Evolutionary conservation across 106 monocot genomes (phyloP).

Genomic region (Allium sativum): DNA sequence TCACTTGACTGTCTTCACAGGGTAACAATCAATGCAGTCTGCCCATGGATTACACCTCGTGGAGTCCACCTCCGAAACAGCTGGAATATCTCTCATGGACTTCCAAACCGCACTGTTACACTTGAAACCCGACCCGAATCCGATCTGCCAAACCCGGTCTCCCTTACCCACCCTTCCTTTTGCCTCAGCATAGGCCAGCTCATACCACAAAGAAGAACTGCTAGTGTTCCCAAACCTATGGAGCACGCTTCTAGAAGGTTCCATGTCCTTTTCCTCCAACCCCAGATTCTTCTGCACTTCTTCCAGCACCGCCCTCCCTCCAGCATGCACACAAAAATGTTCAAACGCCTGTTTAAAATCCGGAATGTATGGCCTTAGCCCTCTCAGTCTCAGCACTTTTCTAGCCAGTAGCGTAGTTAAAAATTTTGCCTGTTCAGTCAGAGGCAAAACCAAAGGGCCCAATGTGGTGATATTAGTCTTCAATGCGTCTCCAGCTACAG

Average conservation of each 20-base stretch:
- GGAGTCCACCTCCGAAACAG: neutral
- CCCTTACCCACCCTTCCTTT: slow-evolving; percentile 18
- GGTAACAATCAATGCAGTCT: slow-evolving; percentile 13
- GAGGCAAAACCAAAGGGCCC: slow-evolving; percentile 23
- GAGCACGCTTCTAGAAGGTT: slow-evolving; percentile 11
- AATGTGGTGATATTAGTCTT: slow-evolving; percentile 29
- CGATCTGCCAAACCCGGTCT: slow-evolving; percentile 25
- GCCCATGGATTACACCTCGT: slow-evolving; percentile 10
- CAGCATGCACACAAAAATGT: slow-evolving; percentile 20
- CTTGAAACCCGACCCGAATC: slow-evolving; percentile 34
- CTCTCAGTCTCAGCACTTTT: neutral
- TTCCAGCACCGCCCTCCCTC: slow-evolving; percentile 16
- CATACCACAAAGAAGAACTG: slow-evolving; percentile 18
- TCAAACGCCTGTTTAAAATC: slow-evolving; percentile 14
- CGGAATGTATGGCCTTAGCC: slow-evolving; percentile 12
- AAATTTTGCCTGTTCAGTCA: slow-evolving; percentile 18
- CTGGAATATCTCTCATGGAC: slow-evolving; percentile 5
- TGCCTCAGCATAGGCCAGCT: slow-evolving; percentile 16
- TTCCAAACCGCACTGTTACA: slow-evolving; percentile 29
- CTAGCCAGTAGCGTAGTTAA: slow-evolving; percentile 5
- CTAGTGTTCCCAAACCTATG: slow-evolving; percentile 19
- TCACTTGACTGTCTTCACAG: neutral
- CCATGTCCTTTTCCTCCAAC: slow-evolving; percentile 13
- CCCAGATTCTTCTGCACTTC: slow-evolving; percentile 17
- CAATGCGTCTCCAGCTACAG: slow-evolving; percentile 25